Conservation (phyloP, 108 stramenopile genomes). For the Cyclotella sp. region DNA sequence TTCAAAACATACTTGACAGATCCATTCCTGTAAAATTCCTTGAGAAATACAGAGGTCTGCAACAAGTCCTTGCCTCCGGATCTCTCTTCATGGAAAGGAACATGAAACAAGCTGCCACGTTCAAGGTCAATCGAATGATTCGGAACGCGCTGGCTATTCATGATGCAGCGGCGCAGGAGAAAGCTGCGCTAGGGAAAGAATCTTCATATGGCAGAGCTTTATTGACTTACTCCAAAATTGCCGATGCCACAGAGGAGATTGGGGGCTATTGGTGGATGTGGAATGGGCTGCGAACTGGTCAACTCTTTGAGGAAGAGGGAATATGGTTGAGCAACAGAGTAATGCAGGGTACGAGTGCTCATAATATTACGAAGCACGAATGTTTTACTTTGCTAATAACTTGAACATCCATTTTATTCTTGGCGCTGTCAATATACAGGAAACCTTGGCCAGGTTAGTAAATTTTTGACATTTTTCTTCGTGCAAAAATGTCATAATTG, state of each 20-base stretch:
- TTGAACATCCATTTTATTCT: slow-evolving; percentile 5
- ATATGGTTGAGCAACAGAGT: slow-evolving; percentile 42
- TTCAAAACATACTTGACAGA: slow-evolving; percentile 26
- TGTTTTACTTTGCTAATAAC: neutral
- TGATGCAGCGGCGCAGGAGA: slow-evolving; percentile 25
- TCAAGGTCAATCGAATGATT: slow-evolving; percentile 40
- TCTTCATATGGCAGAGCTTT: slow-evolving; percentile 47
- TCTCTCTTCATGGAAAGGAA: slow-evolving; percentile 26
- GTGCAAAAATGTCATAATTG: no score
- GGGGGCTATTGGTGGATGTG: slow-evolving; percentile 56
- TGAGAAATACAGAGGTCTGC: slow-evolving; percentile 1
- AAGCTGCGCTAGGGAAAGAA: slow-evolving; percentile 4
- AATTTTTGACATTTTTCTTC: neutral
- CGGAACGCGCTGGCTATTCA: slow-evolving; percentile 26
- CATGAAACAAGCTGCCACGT: slow-evolving; percentile 47
- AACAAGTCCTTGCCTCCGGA: slow-evolving; percentile 24
- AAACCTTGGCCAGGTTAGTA: slow-evolving; percentile 20
- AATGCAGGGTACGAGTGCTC: slow-evolving; percentile 17
- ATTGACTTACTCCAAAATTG: slow-evolving; percentile 28
- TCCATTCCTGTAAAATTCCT: slow-evolving; percentile 1
- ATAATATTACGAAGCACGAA: neutral
- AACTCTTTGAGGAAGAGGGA: slow-evolving; percentile 48
- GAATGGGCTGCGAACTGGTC: slow-evolving; percentile 24
- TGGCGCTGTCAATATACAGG: no score
- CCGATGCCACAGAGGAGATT: slow-evolving; percentile 25